A percentile compares a stretch with the other conserved stretches of the same genome.
Conservation (phyloP, 352 stramenopile species). For the Phytophthora melonis region DNA sequence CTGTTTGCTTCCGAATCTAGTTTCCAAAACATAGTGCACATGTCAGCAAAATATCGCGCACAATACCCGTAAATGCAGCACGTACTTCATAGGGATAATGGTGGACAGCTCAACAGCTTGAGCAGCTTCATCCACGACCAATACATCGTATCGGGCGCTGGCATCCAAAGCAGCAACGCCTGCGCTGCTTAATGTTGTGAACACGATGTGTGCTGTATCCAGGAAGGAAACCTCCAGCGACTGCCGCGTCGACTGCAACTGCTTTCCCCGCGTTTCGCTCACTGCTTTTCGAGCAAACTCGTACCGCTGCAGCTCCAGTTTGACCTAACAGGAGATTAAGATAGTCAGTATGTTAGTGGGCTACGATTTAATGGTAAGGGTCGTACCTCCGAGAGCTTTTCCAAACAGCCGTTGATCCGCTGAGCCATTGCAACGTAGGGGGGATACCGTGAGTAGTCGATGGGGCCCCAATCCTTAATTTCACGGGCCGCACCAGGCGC, state of each 20-base stretch:
- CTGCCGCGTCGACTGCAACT: constrained; percentile 73
- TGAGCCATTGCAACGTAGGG: constrained; percentile 78
- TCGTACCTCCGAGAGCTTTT: constrained; percentile 76
- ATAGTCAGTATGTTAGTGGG: constrained; percentile 12
- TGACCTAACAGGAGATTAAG: constrained; percentile 51
- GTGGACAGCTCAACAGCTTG: constrained; percentile 89
- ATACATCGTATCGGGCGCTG: constrained; percentile 79
- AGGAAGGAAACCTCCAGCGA: constrained; percentile 88
- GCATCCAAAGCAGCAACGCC: constrained; percentile 85
- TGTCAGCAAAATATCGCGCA: constrained; percentile 17
- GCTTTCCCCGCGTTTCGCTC: constrained; percentile 68
- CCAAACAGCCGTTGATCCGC: constrained; percentile 83
- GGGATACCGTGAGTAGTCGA: constrained; percentile 82
- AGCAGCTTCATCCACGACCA: constrained; percentile 90
- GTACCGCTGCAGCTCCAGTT: constrained; percentile 87
- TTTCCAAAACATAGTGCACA: background rate
- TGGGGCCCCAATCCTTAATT: constrained; percentile 35
- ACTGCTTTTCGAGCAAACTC: constrained; percentile 76
- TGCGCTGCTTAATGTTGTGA: constrained; percentile 92
- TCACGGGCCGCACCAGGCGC: constrained; percentile 18
- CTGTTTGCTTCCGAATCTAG: constrained; percentile 88
- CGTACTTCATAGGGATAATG: constrained; percentile 92
- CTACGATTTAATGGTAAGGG: background rate
- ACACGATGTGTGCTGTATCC: constrained; percentile 93
- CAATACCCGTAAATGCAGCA: constrained; percentile 12